Evolutionary conservation across 257 asterid species (phyloP), one percentile per base, ranked within the genome.

Genomic region (Plantago major): DNA sequence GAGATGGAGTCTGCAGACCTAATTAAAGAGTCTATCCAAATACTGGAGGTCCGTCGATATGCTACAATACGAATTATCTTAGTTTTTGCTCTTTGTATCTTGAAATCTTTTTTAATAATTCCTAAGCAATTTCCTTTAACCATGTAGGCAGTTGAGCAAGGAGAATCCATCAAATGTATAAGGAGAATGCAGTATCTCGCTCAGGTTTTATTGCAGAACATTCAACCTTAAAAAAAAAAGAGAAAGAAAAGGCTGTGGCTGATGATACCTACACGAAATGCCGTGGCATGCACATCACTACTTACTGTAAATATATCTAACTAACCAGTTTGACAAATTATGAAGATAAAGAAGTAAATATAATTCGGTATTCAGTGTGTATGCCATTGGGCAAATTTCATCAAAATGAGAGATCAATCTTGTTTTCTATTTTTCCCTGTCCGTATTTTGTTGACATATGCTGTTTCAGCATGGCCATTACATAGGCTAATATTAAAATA

Each of bases 171-270:
- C 61, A 44, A 66, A 52, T 86, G 90, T 63, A 64, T 85, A 67
- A 81, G 82, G 82, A 84, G 95, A 83, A 76, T 84, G 84, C 92
- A 76, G 61, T 74, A 81, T 76, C 90, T 92, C 50, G 84, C 85
- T 45, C 90, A 86, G 98, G 98, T 91, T 65, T 58, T 74, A 15
- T 43, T 70, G 78, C 55, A n/a, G n/a, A n/a, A n/a, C n/a, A n/a
- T n/a, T n/a, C n/a, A n/a, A n/a, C n/a, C n/a, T n/a, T n/a, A n/a
- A n/a, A n/a, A n/a, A n/a, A n/a, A n/a, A n/a, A n/a, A n/a, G n/a
- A n/a, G n/a, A n/a, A n/a, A n/a, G n/a, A n/a, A n/a, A n/a, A n/a
- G n/a, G n/a, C n/a, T n/a, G n/a, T n/a, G n/a, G n/a, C n/a, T n/a
- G n/a, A n/a, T n/a, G n/a, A n/a, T 5, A 30, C 5, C 5, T 5